Percentiles rank a stretch among this genome's conserved stretches.
phyloP scores from a whole-genome alignment of 176 grass and related monocot species.

The Raddia distichophylla region DNA sequence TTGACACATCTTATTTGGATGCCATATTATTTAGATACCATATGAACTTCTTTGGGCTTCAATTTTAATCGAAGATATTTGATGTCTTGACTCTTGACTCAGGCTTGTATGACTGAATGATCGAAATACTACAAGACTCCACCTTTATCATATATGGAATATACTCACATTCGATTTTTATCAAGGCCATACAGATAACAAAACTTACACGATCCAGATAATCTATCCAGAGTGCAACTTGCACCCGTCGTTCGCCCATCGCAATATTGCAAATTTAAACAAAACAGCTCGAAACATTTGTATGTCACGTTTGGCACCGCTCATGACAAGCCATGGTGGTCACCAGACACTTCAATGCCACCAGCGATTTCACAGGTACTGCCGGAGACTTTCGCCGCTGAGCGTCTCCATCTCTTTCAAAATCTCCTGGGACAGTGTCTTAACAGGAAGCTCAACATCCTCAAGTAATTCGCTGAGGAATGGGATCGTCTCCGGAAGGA shows the following conservation, averaged over 20 bases:
- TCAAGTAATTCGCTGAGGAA: slow-evolving; percentile 80
- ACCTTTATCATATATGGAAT: too few relatives aligned
- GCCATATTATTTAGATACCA: too few relatives aligned
- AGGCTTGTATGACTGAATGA: too few relatives aligned
- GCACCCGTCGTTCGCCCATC: background rate
- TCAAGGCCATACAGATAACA: background rate
- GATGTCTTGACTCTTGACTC: background rate
- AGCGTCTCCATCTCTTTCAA: slow-evolving; percentile 81
- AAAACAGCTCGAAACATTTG: background rate
- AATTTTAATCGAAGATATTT: too few relatives aligned
- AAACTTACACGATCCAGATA: background rate
- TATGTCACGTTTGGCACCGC: background rate
- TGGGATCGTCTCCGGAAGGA: slow-evolving; percentile 77
- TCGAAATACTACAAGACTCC: too few relatives aligned
- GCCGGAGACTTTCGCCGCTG: slow-evolving; percentile 71
- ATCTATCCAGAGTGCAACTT: background rate
- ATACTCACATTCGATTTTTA: too few relatives aligned
- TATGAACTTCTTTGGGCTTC: too few relatives aligned
- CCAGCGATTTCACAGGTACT: slow-evolving; percentile 55
- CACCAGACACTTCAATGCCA: background rate
- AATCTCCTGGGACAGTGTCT: slow-evolving; percentile 70
- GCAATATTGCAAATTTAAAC: too few relatives aligned
- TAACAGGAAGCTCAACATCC: slow-evolving; percentile 85
- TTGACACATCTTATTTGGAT: too few relatives aligned
- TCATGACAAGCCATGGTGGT: too few relatives aligned